Evolutionary conservation across 495 filamentous ascomycete genomes (phyloP).

Genomic region (Trichoderma orchidacearum): DNA sequence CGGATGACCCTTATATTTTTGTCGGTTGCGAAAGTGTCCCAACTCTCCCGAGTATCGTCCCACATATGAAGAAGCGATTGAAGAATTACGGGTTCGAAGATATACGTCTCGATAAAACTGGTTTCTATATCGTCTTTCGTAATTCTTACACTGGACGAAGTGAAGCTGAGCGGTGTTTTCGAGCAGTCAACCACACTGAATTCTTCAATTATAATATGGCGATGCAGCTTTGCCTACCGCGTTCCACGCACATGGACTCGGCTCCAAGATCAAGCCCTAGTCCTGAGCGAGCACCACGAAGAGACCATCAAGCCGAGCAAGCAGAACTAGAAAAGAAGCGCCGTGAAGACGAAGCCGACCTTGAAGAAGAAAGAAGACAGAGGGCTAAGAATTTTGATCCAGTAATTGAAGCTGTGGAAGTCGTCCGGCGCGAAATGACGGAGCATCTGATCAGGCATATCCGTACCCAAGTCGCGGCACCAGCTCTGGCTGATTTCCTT

Average conservation of each 20-base stretch:
- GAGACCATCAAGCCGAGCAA: constrained; percentile 31
- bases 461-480: constrained; percentile 68
- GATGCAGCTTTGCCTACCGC: constrained; percentile 61
- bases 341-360: constrained; percentile 56
- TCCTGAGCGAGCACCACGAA: constrained; percentile 12
- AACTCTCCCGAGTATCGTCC: constrained; percentile 67
- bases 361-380: constrained; percentile 77
- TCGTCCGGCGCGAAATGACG: constrained; percentile 65
- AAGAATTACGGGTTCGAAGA: constrained; percentile 63
- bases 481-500: constrained; percentile 70
- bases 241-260: neutral
- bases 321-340: constrained; percentile 30
- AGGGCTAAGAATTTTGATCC: constrained; percentile 76
- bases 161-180: constrained; percentile 65
- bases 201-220: constrained; percentile 90
- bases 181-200: constrained; percentile 53
- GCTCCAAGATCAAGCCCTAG: constrained; percentile 9
- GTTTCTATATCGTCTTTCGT: constrained; percentile 85
- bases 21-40: constrained; percentile 76
- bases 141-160: constrained; percentile 60
- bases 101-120: constrained; percentile 67
- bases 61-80: constrained; percentile 75
- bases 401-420: constrained; percentile 63
- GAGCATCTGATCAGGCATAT: constrained; percentile 77
- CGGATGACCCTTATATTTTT: constrained; percentile 83